Percentiles rank a stretch among this genome's conserved stretches.
Evolutionary conservation across 2,329 filamentous ascomycete genomes (phyloP).

Genomic region (Lachnellula cervina): DNA sequence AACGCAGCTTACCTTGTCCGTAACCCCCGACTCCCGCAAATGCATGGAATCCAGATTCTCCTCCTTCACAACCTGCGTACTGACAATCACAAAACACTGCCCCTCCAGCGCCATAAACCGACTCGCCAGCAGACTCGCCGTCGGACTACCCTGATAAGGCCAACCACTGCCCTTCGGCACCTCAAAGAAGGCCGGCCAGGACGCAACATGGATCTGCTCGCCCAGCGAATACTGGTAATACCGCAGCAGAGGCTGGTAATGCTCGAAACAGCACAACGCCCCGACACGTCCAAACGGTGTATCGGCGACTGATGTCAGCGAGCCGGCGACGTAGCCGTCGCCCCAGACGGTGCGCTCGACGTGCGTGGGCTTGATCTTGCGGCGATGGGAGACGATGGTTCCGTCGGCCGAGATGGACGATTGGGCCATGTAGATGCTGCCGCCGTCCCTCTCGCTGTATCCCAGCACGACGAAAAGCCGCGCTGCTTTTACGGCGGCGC

Average conservation of each 20-base stretch:
- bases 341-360: conserved; percentile 46
- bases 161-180: not conserved
- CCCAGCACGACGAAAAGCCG: conserved; percentile 43
- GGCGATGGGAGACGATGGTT: conserved; percentile 40
- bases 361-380: conserved; percentile 43
- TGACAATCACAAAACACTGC: conserved; percentile 7
- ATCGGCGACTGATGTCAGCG: conserved; percentile 47
- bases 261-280: conserved; percentile 40
- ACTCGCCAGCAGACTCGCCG: not conserved
- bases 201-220: conserved; percentile 10
- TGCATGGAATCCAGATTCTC: conserved; percentile 4
- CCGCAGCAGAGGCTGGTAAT: conserved; percentile 31
- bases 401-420: conserved; percentile 46
- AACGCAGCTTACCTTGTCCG: not conserved
- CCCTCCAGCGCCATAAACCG: conserved; percentile 12
- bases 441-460: conserved; percentile 42
- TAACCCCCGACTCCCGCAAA: not conserved
- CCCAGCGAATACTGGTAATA: conserved; percentile 13
- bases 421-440: conserved; percentile 43
- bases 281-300: conserved; percentile 23
- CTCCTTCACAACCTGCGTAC: conserved; percentile 11
- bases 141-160: not conserved
- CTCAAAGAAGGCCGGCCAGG: conserved; percentile 10
- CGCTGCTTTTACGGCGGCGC: conserved; percentile 41
- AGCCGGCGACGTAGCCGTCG: conserved; percentile 48